phyloP scores from a whole-genome alignment of 495 filamentous ascomycete species.

The Hyaloscypha variabilis region DNA sequence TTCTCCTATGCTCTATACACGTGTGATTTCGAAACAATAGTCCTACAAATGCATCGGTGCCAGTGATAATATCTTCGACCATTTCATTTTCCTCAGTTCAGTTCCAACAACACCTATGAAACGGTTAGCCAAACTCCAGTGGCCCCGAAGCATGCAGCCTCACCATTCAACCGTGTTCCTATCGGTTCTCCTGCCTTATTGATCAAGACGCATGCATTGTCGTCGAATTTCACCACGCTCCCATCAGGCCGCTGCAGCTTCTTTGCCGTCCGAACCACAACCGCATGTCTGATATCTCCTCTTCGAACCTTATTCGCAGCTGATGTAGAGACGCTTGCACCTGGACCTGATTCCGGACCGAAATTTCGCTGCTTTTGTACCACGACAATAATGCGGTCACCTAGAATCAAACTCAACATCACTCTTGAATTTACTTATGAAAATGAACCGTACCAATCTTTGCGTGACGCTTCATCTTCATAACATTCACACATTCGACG shows the following conservation, averaged over 20 bases:
- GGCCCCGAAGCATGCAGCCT: conserved; percentile 30
- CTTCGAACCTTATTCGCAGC: conserved; percentile 91
- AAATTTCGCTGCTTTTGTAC: conserved; percentile 92
- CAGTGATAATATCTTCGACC: conserved; percentile 97
- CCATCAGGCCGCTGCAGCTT: conserved; percentile 86
- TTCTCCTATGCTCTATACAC: conserved; percentile 10
- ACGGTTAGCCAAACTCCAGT: conserved; percentile 10
- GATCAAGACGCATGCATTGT: conserved; percentile 97
- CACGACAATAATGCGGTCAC: conserved; percentile 95
- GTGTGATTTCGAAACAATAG: conserved; percentile 17
- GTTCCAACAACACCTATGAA: conserved; percentile 74
- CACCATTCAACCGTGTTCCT: conserved; percentile 86
- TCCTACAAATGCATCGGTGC: conserved; percentile 87
- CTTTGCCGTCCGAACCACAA: conserved; percentile 90
- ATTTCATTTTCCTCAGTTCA: conserved; percentile 85
- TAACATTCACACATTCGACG: conserved; percentile 92
- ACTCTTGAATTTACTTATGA: background rate
- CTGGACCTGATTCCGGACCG: conserved; percentile 54
- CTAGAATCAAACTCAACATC: conserved; percentile 44
- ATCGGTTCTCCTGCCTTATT: conserved; percentile 97
- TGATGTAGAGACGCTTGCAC: conserved; percentile 55
- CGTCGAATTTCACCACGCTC: conserved; percentile 87
- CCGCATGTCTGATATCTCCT: conserved; percentile 94
- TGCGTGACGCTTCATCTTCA: conserved; percentile 87
- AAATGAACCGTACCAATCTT: conserved; percentile 72